Conservation (phyloP, 768 basidiomycete genomes). For the Calocera viscosa region DNA sequence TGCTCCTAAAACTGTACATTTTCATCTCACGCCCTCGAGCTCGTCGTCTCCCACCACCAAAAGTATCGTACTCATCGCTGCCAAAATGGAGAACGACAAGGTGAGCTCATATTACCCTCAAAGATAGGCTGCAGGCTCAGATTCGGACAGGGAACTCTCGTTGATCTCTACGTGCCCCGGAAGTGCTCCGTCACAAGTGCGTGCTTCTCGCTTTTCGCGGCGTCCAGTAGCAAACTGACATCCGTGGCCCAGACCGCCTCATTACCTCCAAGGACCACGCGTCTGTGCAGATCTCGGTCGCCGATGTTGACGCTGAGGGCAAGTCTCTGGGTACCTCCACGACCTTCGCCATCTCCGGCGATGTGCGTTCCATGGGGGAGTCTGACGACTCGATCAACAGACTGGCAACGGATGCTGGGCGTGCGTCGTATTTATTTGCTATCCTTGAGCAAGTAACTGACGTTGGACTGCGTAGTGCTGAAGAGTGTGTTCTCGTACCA, state of each 20-base stretch:
- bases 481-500: conserved; percentile 92
- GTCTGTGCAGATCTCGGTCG: conserved; percentile 90
- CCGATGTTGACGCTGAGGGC: conserved; percentile 85
- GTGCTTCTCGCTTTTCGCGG: conserved; percentile 27
- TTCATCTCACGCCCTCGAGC: conserved; percentile 3
- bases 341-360: conserved; percentile 88
- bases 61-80: not conserved
- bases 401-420: conserved; percentile 84
- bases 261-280: conserved; percentile 99
- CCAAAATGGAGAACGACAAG: conserved; percentile 8
- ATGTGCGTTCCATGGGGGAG: conserved; percentile 90
- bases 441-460: not conserved
- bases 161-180: conserved; percentile 99
- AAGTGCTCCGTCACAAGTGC: conserved; percentile 95
- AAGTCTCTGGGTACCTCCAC: conserved; percentile 66
- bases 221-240: not conserved
- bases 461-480: conserved; percentile 49
- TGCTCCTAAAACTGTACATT: conserved; percentile 4
- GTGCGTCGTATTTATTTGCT: conserved; percentile 44
- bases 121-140: not conserved
- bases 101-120: not conserved
- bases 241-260: conserved; percentile 59
- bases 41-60: conserved; percentile 9
- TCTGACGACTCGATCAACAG: conserved; percentile 94
- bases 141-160: conserved; percentile 71